Evolutionary conservation across 331 rosid species (phyloP).

Genomic region (Telfairia occidentalis): DNA sequence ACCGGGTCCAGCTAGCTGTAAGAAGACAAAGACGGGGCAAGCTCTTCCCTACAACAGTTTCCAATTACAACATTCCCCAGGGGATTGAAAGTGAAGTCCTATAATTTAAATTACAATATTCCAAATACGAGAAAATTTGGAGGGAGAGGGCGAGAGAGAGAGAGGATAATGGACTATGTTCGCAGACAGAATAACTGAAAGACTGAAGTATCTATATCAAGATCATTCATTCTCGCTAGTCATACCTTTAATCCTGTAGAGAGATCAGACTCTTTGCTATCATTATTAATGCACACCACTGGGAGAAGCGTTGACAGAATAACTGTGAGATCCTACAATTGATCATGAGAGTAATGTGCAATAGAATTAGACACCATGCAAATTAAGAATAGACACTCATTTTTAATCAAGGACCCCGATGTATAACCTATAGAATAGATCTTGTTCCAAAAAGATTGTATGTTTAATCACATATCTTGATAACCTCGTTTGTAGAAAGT

Average conservation of each 20-base stretch:
- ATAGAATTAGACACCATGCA: background rate
- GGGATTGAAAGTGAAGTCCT: background rate
- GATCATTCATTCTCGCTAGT: conserved; percentile 13
- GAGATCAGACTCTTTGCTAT: conserved; percentile 68
- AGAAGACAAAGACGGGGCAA: background rate
- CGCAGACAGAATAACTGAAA: background rate
- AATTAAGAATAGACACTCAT: background rate
- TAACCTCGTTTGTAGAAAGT: background rate
- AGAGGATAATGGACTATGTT: background rate
- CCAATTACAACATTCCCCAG: background rate
- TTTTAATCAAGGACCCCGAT: too few species aligned
- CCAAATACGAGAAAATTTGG: background rate
- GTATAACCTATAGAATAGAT: too few species aligned
- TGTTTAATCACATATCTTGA: background rate
- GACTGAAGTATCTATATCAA: background rate
- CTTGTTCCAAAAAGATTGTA: too few species aligned
- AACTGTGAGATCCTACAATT: conserved; percentile 63
- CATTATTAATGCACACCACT: conserved; percentile 57
- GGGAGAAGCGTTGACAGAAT: conserved; percentile 72
- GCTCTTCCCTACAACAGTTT: background rate
- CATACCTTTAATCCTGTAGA: conserved; percentile 78
- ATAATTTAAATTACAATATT: background rate
- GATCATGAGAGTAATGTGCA: conserved; percentile 12
- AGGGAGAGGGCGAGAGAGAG: background rate
- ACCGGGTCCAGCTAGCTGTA: background rate